Percentiles rank a stretch among this genome's conserved stretches.
Conservation (phyloP, 2,329 filamentous ascomycete species). For the Cladosporium sp. region DNA sequence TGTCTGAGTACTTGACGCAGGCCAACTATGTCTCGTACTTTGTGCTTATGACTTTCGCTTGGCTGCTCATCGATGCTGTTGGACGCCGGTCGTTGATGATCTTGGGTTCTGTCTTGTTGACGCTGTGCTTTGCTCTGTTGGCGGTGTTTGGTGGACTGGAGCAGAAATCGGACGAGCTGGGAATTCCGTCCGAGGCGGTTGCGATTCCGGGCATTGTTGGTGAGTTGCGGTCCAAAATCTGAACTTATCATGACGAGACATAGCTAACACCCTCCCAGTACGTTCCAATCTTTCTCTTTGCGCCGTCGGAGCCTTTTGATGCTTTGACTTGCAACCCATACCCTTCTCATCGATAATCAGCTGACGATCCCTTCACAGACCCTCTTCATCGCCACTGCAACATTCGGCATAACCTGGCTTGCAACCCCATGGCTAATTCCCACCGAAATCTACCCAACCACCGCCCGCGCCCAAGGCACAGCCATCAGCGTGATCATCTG, state of each 20-base stretch:
- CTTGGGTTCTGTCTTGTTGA: constrained; percentile 48
- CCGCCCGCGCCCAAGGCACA: constrained; percentile 52
- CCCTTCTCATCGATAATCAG: no score
- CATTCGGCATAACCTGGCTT: constrained; percentile 59
- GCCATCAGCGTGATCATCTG: constrained; percentile 53
- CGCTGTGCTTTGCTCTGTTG: constrained; percentile 49
- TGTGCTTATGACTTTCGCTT: constrained; percentile 57
- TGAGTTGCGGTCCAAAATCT: background rate
- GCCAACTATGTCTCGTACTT: constrained; percentile 61
- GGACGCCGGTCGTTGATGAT: constrained; percentile 53
- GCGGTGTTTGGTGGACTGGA: constrained; percentile 50
- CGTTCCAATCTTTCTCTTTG: background rate
- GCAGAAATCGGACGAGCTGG: constrained; percentile 34
- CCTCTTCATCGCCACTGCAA: constrained; percentile 55
- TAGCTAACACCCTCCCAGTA: background rate
- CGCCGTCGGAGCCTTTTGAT: no score
- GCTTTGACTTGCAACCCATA: background rate
- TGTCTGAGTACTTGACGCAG: constrained; percentile 55
- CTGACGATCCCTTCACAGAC: constrained; percentile 18
- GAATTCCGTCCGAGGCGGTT: constrained; percentile 39
- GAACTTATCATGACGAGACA: background rate
- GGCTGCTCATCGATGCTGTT: constrained; percentile 55
- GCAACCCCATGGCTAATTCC: constrained; percentile 58
- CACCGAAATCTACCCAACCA: constrained; percentile 55
- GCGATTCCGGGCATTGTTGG: constrained; percentile 49